Evolutionary conservation across 139 green algal species (phyloP).

Genomic region (Penium margaritaceum): DNA sequence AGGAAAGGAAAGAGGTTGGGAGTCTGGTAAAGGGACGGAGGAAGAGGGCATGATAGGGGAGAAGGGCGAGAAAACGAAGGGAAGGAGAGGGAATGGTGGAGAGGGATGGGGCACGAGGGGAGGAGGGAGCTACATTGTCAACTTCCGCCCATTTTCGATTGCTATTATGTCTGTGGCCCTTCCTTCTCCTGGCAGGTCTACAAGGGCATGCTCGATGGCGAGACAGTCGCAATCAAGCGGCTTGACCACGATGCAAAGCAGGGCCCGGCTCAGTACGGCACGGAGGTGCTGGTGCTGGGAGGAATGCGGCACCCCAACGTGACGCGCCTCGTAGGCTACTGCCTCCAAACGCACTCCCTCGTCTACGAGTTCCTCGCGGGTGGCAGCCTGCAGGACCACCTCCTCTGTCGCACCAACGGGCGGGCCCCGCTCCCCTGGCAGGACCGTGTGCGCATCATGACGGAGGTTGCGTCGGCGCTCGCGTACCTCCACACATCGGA

Average conservation of each 20-base stretch:
- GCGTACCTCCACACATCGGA: neutral
- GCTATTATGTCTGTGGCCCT: too few species aligned
- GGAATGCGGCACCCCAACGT: neutral
- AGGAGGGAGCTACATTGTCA: too few species aligned
- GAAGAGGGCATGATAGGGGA: too few species aligned
- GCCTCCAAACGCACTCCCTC: neutral
- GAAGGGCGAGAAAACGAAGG: too few species aligned
- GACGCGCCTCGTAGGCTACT: neutral
- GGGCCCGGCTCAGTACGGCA: neutral
- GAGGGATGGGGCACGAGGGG: too few species aligned
- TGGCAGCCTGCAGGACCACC: slow-evolving; percentile 1
- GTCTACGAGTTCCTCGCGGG: neutral
- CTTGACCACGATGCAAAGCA: neutral
- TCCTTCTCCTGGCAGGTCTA: too few species aligned
- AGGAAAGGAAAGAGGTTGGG: too few species aligned
- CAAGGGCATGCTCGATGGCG: neutral
- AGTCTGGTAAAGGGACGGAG: too few species aligned
- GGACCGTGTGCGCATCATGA: neutral
- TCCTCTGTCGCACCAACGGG: neutral
- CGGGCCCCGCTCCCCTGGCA: neutral
- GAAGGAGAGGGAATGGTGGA: too few species aligned
- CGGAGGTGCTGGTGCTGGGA: neutral
- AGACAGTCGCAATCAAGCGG: neutral
- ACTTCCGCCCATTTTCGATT: too few species aligned
- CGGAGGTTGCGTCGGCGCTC: neutral